Conservation (phyloP, 2,329 filamentous ascomycete species). For the Fulvia fulva region DNA sequence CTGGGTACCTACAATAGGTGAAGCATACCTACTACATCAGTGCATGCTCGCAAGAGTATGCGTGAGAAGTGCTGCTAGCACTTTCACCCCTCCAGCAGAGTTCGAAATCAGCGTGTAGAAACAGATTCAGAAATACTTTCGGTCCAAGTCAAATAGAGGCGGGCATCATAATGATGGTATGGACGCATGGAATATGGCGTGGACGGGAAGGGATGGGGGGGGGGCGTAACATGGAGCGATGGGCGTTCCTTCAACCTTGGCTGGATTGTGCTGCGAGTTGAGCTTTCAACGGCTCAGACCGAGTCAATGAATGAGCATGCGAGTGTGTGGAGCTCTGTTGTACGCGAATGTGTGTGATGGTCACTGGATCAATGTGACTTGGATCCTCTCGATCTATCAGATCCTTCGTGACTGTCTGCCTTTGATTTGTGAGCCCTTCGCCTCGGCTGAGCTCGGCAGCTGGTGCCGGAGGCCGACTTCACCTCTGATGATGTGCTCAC, state of each 20-base stretch:
- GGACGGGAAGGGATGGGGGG: conserved; percentile 27
- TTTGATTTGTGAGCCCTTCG: neutral
- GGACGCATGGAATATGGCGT: neutral
- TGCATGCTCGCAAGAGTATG: neutral
- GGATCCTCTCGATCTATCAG: neutral
- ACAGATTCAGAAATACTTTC: neutral
- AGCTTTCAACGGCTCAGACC: neutral
- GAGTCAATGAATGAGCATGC: neutral
- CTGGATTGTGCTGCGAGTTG: neutral
- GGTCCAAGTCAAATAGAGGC: neutral
- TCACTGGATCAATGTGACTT: neutral
- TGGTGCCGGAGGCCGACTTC: neutral
- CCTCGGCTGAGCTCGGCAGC: neutral
- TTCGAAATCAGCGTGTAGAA: neutral
- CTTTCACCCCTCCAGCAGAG: neutral
- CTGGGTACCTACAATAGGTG: conserved; percentile 47
- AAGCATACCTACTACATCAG: neutral
- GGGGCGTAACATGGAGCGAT: neutral
- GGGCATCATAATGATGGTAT: neutral
- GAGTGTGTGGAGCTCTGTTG: neutral
- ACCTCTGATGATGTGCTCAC: neutral
- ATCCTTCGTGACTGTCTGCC: neutral
- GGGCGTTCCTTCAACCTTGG: neutral
- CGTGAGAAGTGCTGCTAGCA: neutral
- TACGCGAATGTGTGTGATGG: neutral